phyloP scores from a whole-genome alignment of 2,329 filamentous ascomycete genomes.

The Colletotrichum scovillei region DNA sequence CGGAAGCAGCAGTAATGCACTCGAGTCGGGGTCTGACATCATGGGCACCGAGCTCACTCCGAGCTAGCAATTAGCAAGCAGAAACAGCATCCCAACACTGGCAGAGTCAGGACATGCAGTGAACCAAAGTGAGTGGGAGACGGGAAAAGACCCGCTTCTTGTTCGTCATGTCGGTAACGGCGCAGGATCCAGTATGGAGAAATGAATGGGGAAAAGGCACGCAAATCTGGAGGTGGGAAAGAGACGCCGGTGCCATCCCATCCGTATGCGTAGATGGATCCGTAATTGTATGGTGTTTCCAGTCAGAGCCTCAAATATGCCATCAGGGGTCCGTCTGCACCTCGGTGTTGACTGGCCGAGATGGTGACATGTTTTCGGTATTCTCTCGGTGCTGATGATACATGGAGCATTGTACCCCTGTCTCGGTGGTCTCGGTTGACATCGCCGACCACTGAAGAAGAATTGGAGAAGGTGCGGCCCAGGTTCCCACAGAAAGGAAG shows the following conservation, averaged over 20 bases:
- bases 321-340: conserved; percentile 14
- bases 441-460: conserved; percentile 10
- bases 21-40: conserved; percentile 30
- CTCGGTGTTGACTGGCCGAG: conserved; percentile 11
- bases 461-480: not conserved
- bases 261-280: conserved; percentile 1
- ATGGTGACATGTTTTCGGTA: not conserved
- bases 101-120: no score
- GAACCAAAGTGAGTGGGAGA: not conserved
- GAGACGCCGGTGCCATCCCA: conserved; percentile 24
- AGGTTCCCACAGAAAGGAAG: no score
- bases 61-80: not conserved
- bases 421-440: conserved; percentile 22
- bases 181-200: conserved; percentile 20
- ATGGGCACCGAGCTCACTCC: conserved; percentile 30
- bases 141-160: conserved; percentile 15
- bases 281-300: conserved; percentile 18
- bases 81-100: not conserved
- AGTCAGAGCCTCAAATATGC: conserved; percentile 31
- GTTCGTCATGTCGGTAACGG: conserved; percentile 12
- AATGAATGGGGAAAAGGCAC: conserved; percentile 30
- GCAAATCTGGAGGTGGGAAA: conserved; percentile 5
- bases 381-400: conserved; percentile 8
- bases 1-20: not conserved
- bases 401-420: not conserved